Conservation (phyloP, 1,139 yeast species). For the Protomyces lactucae-debilis region DNA sequence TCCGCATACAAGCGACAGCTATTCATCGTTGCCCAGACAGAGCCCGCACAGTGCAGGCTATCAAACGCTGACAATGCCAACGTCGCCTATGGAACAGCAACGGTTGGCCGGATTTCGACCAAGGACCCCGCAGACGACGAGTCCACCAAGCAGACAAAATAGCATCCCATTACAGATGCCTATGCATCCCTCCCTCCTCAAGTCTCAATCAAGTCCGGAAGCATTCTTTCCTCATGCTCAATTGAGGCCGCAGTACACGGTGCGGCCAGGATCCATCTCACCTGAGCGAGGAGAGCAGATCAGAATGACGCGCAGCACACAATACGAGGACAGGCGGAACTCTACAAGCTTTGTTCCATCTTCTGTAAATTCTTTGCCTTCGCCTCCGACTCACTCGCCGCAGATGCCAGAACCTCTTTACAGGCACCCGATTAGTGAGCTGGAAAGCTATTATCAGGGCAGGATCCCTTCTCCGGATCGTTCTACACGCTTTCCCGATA, state of each 20-base stretch:
- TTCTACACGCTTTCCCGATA: not conserved
- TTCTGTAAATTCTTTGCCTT: not conserved
- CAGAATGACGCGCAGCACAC: not conserved
- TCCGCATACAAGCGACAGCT: not conserved
- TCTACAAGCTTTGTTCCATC: not conserved
- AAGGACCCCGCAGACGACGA: not conserved
- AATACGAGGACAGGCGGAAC: not conserved
- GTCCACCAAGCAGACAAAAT: not conserved
- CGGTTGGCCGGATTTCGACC: not conserved
- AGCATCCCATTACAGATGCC: not conserved
- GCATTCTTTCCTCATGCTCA: not conserved
- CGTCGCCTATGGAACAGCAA: not conserved
- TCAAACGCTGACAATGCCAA: not conserved
- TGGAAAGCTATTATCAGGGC: not conserved
- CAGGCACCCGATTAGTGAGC: not conserved
- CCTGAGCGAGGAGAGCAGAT: not conserved
- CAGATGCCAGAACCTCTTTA: not conserved
- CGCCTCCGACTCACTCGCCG: not conserved
- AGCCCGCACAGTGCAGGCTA: not conserved
- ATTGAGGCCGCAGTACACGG: not conserved
- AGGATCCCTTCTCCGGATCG: conserved; percentile 11
- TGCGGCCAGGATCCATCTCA: not conserved
- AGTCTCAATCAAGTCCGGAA: not conserved
- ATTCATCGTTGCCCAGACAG: not conserved
- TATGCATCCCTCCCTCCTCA: not conserved